Evolutionary conservation across 441 rosid genomes (phyloP).

Genomic region (Hypseocharis bilobata): DNA sequence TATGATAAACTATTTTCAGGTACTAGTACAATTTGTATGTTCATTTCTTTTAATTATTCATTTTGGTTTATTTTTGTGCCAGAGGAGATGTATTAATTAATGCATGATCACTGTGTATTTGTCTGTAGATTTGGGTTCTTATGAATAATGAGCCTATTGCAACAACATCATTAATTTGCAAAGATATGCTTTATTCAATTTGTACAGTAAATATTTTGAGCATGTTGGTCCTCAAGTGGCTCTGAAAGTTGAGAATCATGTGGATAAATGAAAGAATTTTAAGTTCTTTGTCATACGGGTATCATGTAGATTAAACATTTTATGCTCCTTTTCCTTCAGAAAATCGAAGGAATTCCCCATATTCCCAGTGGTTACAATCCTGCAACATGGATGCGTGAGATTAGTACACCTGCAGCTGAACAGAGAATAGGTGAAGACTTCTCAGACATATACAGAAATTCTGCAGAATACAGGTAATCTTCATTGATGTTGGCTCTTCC

Average conservation of each 20-base stretch:
- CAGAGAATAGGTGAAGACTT: conserved; percentile 40
- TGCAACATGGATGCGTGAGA: conserved; percentile 82
- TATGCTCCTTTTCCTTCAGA: conserved; percentile 23
- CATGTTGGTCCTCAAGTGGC: neutral
- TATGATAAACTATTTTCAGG: conserved; percentile 82
- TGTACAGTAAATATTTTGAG: too few relatives aligned
- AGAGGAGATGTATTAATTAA: neutral
- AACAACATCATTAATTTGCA: too few relatives aligned
- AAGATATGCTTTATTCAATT: too few relatives aligned
- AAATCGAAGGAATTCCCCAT: conserved; percentile 41
- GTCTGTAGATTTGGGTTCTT: too few relatives aligned
- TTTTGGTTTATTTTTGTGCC: neutral
- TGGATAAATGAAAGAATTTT: neutral
- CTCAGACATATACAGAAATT: conserved; percentile 41
- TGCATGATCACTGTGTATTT: too few relatives aligned
- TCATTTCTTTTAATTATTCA: neutral
- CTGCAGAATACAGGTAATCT: conserved; percentile 43
- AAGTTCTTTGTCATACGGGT: too few relatives aligned
- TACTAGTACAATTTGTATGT: conserved; percentile 17
- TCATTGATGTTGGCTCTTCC: neutral
- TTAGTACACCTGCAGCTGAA: conserved; percentile 50
- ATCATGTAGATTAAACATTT: neutral
- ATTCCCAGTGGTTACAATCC: conserved; percentile 54
- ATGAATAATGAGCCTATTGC: too few relatives aligned
- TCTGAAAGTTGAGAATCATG: neutral